Evolutionary conservation across 1,139 yeast genomes (phyloP).

Genomic region (Yamadazyma buinensis): DNA sequence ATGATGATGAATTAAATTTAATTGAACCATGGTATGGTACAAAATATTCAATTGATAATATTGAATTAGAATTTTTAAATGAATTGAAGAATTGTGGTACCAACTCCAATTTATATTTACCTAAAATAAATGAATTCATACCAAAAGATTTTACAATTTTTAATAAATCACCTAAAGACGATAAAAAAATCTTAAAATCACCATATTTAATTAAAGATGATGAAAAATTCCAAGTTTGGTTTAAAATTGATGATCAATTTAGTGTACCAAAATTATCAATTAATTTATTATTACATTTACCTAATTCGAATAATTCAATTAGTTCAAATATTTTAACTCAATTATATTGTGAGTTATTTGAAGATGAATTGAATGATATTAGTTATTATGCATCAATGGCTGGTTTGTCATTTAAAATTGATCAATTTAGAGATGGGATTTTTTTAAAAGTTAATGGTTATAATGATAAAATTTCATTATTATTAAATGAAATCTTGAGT

Average conservation of each 20-base stretch:
- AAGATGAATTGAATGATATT: constrained; percentile 70
- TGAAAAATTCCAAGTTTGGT: constrained; percentile 60
- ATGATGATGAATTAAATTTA: constrained; percentile 30
- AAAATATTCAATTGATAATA: constrained; percentile 51
- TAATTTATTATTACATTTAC: constrained; percentile 61
- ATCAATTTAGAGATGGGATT: constrained; percentile 67
- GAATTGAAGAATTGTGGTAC: constrained; percentile 28
- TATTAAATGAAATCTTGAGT: constrained; percentile 57
- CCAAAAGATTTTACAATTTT: constrained; percentile 71
- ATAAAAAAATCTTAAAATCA: constrained; percentile 28
- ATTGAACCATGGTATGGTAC: constrained; percentile 91
- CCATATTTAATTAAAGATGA: constrained; percentile 38
- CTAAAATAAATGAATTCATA: constrained; percentile 71
- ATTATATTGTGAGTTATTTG: constrained; percentile 64
- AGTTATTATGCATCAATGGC: constrained; percentile 85
- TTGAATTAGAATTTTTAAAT: constrained; percentile 37
- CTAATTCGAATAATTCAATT: constrained; percentile 57
- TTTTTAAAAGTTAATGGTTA: constrained; percentile 70
- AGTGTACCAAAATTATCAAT: constrained; percentile 84
- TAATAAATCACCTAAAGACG: constrained; percentile 15
- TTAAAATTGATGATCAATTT: constrained; percentile 84
- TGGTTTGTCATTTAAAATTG: constrained; percentile 60
- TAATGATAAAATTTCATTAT: constrained; percentile 69
- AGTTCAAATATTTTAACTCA: constrained; percentile 54
- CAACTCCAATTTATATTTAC: constrained; percentile 52